Evolutionary conservation across 2,329 filamentous ascomycete genomes (phyloP).

Genomic region (Aspergillus fumigatus): DNA sequence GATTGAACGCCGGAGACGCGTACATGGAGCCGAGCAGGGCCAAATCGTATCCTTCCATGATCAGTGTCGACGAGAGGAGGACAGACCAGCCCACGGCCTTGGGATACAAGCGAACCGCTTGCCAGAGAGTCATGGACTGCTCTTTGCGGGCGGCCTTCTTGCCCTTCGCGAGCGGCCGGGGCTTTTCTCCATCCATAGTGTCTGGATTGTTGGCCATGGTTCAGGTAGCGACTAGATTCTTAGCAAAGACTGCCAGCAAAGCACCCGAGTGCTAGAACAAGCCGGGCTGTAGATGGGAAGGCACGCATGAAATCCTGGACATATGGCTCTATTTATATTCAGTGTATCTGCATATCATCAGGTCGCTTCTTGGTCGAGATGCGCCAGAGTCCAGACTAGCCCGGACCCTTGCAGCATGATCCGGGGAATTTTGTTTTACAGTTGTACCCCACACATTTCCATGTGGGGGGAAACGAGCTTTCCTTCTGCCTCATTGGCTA

Average conservation of each 20-base stretch:
- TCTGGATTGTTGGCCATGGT: neutral
- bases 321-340: neutral
- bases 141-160: conserved; percentile 31
- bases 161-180: conserved; percentile 12
- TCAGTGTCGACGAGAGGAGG: conserved; percentile 32
- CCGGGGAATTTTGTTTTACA: neutral
- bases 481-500: neutral
- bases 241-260: neutral
- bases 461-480: neutral
- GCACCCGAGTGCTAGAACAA: neutral
- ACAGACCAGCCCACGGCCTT: conserved; percentile 37
- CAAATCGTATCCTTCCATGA: conserved; percentile 42
- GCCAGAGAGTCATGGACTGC: conserved; percentile 30
- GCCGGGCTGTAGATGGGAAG: neutral
- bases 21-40: conserved; percentile 33
- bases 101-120: conserved; percentile 27
- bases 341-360: neutral
- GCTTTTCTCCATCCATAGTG: conserved; percentile 2
- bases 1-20: conserved; percentile 27
- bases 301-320: neutral
- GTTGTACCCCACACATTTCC: neutral
- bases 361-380: neutral
- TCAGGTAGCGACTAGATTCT: neutral
- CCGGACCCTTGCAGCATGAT: neutral
- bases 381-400: neutral